These are phyloP conservation scores for Avena sativa DNA, from an alignment of 176 grass and related monocot genomes.

Conservation along the genomic window DNA sequence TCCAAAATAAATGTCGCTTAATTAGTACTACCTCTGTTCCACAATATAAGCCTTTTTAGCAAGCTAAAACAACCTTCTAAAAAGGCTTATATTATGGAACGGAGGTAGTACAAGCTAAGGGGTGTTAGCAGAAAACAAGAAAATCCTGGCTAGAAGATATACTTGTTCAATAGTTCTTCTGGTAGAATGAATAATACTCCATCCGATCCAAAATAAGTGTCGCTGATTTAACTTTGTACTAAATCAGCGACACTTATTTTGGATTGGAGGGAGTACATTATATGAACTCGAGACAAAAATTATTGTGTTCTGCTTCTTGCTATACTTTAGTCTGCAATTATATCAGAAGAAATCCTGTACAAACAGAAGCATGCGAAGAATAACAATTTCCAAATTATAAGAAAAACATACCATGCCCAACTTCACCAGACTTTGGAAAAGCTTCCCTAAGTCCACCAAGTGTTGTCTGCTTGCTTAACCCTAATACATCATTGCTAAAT, in stretches of 20 bases:
- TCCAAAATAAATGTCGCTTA: no score
- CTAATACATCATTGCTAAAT: conserved; percentile 43
- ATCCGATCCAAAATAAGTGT: no score
- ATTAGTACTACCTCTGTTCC: no score
- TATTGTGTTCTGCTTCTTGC: background rate
- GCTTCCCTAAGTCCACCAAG: conserved; percentile 66
- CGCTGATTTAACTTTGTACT: no score
- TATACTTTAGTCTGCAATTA: background rate
- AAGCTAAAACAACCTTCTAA: no score
- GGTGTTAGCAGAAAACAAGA: background rate
- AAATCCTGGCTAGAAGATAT: background rate
- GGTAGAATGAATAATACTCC: background rate
- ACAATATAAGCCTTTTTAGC: no score
- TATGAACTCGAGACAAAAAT: background rate
- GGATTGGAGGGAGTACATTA: background rate
- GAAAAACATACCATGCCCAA: conserved; percentile 64
- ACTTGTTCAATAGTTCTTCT: conserved; percentile 3
- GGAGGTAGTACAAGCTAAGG: background rate
- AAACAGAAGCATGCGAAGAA: conserved; percentile 13
- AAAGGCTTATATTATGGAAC: no score
- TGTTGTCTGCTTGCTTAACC: conserved; percentile 80
- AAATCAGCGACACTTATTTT: no score
- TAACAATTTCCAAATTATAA: background rate
- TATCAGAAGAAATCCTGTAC: background rate
- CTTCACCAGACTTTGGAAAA: conserved; percentile 80